A percentile compares a stretch with the other conserved stretches of the same genome.
These are phyloP conservation scores for Aureobasidium sp. DNA, from an alignment of 2,329 filamentous ascomycete species.

Conservation along the genomic window DNA sequence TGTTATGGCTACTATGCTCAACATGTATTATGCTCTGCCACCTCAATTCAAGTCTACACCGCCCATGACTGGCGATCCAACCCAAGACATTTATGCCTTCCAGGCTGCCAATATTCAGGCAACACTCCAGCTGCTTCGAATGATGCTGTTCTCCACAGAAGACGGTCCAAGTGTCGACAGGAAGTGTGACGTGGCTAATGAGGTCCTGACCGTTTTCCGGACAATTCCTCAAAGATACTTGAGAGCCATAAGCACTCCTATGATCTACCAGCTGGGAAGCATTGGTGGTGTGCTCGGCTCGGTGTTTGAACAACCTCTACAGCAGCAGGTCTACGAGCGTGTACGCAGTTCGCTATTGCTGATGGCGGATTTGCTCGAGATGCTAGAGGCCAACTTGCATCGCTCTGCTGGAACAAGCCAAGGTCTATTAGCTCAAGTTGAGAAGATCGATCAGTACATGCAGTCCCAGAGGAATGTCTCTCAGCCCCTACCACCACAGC, in stretches of 20 bases:
- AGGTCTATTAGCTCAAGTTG: slow-evolving; percentile 35
- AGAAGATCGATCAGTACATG: slow-evolving; percentile 41
- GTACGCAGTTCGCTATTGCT: slow-evolving; percentile 37
- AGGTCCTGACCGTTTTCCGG: slow-evolving; percentile 38
- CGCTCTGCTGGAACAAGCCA: slow-evolving; percentile 34
- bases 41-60: slow-evolving; percentile 25
- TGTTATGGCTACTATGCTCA: slow-evolving; percentile 26
- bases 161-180: slow-evolving; percentile 29
- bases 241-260: slow-evolving; percentile 43
- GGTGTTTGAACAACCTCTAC: slow-evolving; percentile 39
- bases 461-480: slow-evolving; percentile 27
- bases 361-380: slow-evolving; percentile 42
- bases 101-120: slow-evolving; percentile 47
- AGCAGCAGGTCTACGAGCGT: slow-evolving; percentile 35
- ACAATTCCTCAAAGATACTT: slow-evolving; percentile 40
- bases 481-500: neutral
- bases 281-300: slow-evolving; percentile 45
- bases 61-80: slow-evolving; percentile 27
- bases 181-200: slow-evolving; percentile 41
- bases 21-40: slow-evolving; percentile 27
- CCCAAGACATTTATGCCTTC: slow-evolving; percentile 38
- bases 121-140: slow-evolving; percentile 43
- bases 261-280: slow-evolving; percentile 44
- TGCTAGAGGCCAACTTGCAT: slow-evolving; percentile 37
- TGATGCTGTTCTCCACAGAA: slow-evolving; percentile 32